These are phyloP conservation scores for Zelonia costaricensis DNA, from an alignment of 208 protist genomes.

Conservation along the genomic window DNA sequence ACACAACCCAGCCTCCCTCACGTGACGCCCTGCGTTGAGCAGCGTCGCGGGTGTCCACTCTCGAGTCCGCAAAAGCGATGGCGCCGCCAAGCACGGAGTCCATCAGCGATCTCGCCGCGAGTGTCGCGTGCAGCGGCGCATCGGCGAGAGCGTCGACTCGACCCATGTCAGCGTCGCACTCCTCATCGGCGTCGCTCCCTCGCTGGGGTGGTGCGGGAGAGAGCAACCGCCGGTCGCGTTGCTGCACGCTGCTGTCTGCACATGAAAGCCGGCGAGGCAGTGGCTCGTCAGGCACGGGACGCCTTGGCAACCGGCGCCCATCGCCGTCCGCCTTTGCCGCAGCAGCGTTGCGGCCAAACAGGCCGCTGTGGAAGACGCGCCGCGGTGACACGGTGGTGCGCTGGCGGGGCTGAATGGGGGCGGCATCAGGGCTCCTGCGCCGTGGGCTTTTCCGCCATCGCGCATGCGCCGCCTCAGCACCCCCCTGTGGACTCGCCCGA, in stretches of 20 bases:
- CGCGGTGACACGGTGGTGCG: background rate
- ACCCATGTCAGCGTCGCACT: background rate
- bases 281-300: too few species aligned
- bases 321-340: background rate
- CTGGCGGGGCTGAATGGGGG: background rate
- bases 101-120: background rate
- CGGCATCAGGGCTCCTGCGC: too few species aligned
- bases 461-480: too few species aligned
- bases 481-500: too few species aligned
- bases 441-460: too few species aligned
- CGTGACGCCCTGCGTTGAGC: too few species aligned
- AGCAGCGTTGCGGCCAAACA: constrained; percentile 1
- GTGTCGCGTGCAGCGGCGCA: too few species aligned
- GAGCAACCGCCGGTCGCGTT: background rate
- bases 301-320: background rate
- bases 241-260: too few species aligned
- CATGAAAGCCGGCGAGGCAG: background rate
- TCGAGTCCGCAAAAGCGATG: too few species aligned
- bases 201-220: constrained; percentile 4
- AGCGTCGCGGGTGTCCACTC: too few species aligned
- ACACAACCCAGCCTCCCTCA: background rate
- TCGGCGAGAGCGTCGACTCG: background rate
- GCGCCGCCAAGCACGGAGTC: too few species aligned
- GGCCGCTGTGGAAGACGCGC: constrained; percentile 8
- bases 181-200: background rate